Conservation (phyloP, 2,329 filamentous ascomycete species). For the Periconia digitata region DNA sequence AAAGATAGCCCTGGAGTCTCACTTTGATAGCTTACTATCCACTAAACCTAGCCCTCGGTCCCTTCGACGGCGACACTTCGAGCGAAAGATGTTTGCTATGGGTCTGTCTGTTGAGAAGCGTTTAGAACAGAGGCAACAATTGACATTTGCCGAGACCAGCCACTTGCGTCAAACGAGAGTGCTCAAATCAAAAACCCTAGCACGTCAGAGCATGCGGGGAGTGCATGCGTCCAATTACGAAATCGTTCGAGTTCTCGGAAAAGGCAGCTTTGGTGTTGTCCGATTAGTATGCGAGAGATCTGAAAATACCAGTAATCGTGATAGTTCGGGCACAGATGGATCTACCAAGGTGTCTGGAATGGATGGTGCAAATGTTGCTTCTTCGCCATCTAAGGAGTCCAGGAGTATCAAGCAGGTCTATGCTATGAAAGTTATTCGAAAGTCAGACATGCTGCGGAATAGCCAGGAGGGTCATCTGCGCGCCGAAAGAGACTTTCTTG, state of each 20-base stretch:
- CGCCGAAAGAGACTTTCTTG: constrained; percentile 89
- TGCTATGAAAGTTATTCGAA: constrained; percentile 97
- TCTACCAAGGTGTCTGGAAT: too few species aligned
- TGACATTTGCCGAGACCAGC: constrained; percentile 68
- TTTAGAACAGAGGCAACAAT: constrained; percentile 58
- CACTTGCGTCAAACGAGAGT: constrained; percentile 73
- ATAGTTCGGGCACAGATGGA: constrained; percentile 14
- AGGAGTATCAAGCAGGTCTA: constrained; percentile 67
- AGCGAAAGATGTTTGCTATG: constrained; percentile 62
- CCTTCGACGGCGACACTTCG: constrained; percentile 63
- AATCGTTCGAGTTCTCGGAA: constrained; percentile 78
- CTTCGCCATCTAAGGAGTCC: too few species aligned
- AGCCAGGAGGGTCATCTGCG: constrained; percentile 90
- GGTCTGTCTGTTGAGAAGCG: constrained; percentile 59
- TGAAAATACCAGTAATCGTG: constrained; percentile 18
- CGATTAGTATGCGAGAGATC: constrained; percentile 73
- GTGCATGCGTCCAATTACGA: constrained; percentile 71
- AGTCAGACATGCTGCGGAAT: constrained; percentile 87
- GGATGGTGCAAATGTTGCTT: too few species aligned
- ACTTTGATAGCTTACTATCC: constrained; percentile 72
- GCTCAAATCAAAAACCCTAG: constrained; percentile 64
- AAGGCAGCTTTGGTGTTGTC: constrained; percentile 93
- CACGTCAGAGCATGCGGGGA: constrained; percentile 50
- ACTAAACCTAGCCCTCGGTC: constrained; percentile 59
- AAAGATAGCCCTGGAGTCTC: constrained; percentile 83